Percentiles rank a stretch among this genome's conserved stretches.
These are phyloP conservation scores for Cyclotella distinguenda DNA, from an alignment of 108 stramenopile species.

Conservation along the genomic window DNA sequence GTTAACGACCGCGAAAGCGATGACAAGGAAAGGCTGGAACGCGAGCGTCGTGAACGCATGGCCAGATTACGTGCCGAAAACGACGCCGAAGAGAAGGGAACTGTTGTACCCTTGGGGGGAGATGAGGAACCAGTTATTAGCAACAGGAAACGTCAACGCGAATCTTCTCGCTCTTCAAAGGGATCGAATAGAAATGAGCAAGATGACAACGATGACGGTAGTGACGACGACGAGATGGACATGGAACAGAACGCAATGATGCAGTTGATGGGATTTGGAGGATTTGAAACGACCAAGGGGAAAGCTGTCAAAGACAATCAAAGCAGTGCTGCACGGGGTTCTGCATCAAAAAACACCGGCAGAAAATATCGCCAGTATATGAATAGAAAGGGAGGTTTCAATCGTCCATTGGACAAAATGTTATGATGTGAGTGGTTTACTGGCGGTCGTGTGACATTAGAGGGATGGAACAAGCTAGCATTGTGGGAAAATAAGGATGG, in stretches of 20 bases:
- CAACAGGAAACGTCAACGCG: conserved; percentile 17
- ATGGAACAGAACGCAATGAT: conserved; percentile 87
- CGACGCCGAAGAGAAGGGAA: conserved; percentile 59
- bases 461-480: too few relatives aligned
- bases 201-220: conserved; percentile 46
- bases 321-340: conserved; percentile 84
- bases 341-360: conserved; percentile 88
- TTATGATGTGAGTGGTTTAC: conserved; percentile 50
- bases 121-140: conserved; percentile 2
- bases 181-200: conserved; percentile 38
- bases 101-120: conserved; percentile 19
- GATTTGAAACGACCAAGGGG: conserved; percentile 94
- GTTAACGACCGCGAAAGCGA: background rate
- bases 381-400: conserved; percentile 95
- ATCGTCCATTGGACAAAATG: conserved; percentile 91
- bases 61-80: conserved; percentile 75
- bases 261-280: conserved; percentile 86
- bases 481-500: too few relatives aligned
- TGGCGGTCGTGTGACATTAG: too few relatives aligned
- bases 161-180: background rate
- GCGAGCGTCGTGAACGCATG: conserved; percentile 76
- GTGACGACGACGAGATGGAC: conserved; percentile 53
- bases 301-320: conserved; percentile 91
- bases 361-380: conserved; percentile 98
- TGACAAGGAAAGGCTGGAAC: conserved; percentile 47